These are phyloP conservation scores for Adiantum capillusveneris DNA, from an alignment of 75 land plant species.

Conservation along the genomic window DNA sequence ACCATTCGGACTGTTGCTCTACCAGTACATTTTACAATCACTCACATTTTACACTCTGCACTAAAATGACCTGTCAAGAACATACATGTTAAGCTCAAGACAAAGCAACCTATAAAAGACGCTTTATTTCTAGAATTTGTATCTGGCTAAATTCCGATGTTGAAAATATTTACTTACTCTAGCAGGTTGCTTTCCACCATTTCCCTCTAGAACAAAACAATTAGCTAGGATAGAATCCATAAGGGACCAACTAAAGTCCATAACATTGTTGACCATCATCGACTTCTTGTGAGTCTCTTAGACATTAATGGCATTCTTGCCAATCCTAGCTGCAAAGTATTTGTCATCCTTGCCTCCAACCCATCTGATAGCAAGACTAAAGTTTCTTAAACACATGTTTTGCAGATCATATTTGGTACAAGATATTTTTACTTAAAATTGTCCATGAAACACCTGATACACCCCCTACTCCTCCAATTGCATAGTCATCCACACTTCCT, in stretches of 20 bases:
- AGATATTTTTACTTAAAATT: constrained; percentile 50
- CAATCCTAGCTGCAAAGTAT: constrained; percentile 87
- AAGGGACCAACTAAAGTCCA: constrained; percentile 93
- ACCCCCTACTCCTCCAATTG: constrained; percentile 74
- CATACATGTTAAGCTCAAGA: neutral
- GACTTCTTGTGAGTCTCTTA: constrained; percentile 95
- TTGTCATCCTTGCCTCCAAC: constrained; percentile 85
- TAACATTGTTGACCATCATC: constrained; percentile 75
- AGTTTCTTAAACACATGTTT: too few relatives aligned
- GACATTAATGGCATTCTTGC: constrained; percentile 82
- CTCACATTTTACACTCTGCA: constrained; percentile 91
- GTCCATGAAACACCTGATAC: constrained; percentile 91
- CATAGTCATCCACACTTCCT: constrained; percentile 92
- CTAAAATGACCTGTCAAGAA: constrained; percentile 63
- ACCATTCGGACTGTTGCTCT: constrained; percentile 87
- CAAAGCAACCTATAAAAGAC: neutral
- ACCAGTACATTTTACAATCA: constrained; percentile 99
- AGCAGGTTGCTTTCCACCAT: constrained; percentile 97
- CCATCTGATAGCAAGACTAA: constrained; percentile 48
- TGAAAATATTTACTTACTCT: too few relatives aligned
- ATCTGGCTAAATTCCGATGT: too few relatives aligned
- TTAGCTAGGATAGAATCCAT: constrained; percentile 83
- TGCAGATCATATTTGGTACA: neutral
- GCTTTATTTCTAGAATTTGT: too few relatives aligned
- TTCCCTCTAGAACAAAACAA: constrained; percentile 91